A percentile compares a stretch with the other conserved stretches of the same genome.
Evolutionary conservation across 2,329 filamentous ascomycete genomes (phyloP).

Genomic region (Setomelanomma holmii): DNA sequence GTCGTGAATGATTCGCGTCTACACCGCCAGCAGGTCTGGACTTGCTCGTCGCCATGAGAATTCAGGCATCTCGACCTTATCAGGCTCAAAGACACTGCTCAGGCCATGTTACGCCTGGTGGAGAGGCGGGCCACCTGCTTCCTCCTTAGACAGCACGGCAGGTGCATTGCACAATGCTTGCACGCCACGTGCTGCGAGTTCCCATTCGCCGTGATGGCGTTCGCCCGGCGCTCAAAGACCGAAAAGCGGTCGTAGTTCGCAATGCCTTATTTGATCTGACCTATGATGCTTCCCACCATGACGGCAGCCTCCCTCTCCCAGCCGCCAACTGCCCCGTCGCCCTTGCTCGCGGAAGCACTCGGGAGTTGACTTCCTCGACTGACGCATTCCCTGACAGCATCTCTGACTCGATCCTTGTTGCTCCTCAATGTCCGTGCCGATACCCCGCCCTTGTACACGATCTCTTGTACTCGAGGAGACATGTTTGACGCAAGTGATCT

Average conservation of each 20-base stretch:
- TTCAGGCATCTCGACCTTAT: too few relatives aligned
- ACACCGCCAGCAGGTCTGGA: too few relatives aligned
- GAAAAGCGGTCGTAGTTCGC: too few relatives aligned
- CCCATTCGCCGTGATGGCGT: background rate
- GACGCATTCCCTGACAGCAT: slow-evolving; percentile 84
- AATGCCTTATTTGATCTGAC: slow-evolving; percentile 43
- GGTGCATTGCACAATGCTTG: background rate
- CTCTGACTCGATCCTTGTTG: slow-evolving; percentile 76
- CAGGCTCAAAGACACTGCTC: too few relatives aligned
- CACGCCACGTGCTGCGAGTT: background rate
- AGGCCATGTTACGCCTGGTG: too few relatives aligned
- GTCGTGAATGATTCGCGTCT: background rate
- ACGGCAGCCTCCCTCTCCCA: slow-evolving; percentile 95
- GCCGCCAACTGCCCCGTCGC: slow-evolving; percentile 57
- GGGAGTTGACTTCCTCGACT: slow-evolving; percentile 76
- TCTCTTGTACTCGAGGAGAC: slow-evolving; percentile 80
- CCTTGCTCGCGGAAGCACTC: slow-evolving; percentile 56
- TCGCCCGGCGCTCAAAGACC: too few relatives aligned
- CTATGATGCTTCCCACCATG: slow-evolving; percentile 86
- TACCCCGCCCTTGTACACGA: slow-evolving; percentile 81
- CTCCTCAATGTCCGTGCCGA: slow-evolving; percentile 80
- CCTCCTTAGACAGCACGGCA: background rate
- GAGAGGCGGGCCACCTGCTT: too few relatives aligned
- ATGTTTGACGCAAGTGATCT: slow-evolving; percentile 82
- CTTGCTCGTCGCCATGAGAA: too few relatives aligned